Percentiles rank a stretch among this genome's conserved stretches.
phyloP scores from a whole-genome alignment of 1,284 basidiomycete genomes.

The Cutaneotrichosporon sp. region DNA sequence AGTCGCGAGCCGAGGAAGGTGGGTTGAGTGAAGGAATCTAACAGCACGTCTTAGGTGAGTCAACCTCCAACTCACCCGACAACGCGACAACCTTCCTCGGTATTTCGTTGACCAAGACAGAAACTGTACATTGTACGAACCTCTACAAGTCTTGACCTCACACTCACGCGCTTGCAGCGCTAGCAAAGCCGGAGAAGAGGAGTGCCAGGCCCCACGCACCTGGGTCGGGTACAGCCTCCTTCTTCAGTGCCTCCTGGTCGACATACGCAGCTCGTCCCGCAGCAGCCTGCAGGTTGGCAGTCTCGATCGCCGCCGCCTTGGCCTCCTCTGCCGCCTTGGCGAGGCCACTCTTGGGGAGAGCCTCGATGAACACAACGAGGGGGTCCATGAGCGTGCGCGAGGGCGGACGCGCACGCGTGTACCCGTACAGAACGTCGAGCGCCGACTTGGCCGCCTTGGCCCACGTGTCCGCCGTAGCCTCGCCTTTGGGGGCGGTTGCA shows the following conservation, averaged over 20 bases:
- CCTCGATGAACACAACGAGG: constrained; percentile 72
- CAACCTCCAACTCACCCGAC: not conserved
- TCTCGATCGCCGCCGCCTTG: constrained; percentile 65
- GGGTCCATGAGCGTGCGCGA: constrained; percentile 90
- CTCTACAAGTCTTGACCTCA: not conserved
- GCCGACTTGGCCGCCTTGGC: constrained; percentile 62
- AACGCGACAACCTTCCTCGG: not conserved
- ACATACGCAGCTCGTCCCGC: constrained; percentile 89
- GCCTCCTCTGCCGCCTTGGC: constrained; percentile 64
- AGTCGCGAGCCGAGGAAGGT: not conserved
- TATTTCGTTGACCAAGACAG: not conserved
- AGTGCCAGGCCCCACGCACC: constrained; percentile 85
- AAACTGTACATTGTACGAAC: not conserved
- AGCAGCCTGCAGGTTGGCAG: constrained; percentile 74
- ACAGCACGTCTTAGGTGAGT: not conserved
- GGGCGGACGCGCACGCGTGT: constrained; percentile 83
- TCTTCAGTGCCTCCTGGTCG: constrained; percentile 67
- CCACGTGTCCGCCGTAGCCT: constrained; percentile 63
- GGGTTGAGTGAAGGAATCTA: not conserved
- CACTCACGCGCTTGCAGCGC: not conserved
- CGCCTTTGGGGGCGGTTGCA: constrained; percentile 29
- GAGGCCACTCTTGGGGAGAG: constrained; percentile 56
- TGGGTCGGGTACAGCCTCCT: constrained; percentile 75
- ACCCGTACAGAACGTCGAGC: constrained; percentile 72
- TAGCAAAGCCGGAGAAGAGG: constrained; percentile 62